Base-by-base conservation (phyloP, 129 eudicot species). In the Flaveria bidentis region DNA sequence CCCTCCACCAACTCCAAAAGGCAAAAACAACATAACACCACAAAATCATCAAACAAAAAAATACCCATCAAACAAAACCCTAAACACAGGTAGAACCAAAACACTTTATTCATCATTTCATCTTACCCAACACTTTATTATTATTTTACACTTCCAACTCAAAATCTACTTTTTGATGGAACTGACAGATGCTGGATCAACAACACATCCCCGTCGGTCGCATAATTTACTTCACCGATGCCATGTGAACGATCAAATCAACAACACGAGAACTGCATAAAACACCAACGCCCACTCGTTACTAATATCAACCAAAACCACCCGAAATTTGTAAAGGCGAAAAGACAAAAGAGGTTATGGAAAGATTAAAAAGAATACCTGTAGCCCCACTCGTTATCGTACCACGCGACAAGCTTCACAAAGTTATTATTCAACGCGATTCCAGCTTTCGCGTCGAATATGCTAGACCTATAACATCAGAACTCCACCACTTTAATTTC, bases 381-480 rank as follows among this genome's bases (percentile, higher is more conserved):
- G 91, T 87, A 89, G 42, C 96, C 96, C 96, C 96, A 89, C 79
- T 89, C 96, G 17, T 89, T 89, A 72, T 89, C 96, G 14, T 89
- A 89, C 91, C 96, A 89, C 68, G 91, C 44, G 55, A 89, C 89
- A 16, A 89, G 78, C 88, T 89, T 89, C 62, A 89, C 96, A 81
- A 86, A 89, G 10, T 84, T 86, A 9, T 84, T 71, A 47, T 65
- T 89, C 70, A 89, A 74, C 11, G 96, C 96, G 28, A 89, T 89
- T 65, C 96, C 96, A 10, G 96, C 96, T 86, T 89, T 85, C 2
- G 96, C 96, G 81, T 89, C 96, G 62, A 89, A 89, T 30, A 87
- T 89, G 85, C 96, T 89, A 46, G 96, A 89, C 88, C 96, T 89
- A 84, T 33, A 33, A 58, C 39, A 61, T 74, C 44, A 22, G 9